These are phyloP conservation scores for Achaetomium macrosporum DNA, from an alignment of 2,329 filamentous ascomycete species.

Conservation along the genomic window DNA sequence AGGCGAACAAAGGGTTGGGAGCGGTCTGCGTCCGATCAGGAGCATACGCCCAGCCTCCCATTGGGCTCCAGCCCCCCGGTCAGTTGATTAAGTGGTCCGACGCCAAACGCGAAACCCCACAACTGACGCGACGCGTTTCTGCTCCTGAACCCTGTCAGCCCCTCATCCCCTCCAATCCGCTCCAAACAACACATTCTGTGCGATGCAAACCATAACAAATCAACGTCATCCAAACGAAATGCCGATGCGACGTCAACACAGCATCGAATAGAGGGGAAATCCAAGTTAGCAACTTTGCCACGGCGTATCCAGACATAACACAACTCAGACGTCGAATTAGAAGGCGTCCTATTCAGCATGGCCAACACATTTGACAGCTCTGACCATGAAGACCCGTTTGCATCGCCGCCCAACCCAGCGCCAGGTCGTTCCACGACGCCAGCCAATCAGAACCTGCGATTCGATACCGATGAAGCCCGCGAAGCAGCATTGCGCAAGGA, in stretches of 20 bases:
- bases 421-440: conserved; percentile 38
- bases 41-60: conserved; percentile 19
- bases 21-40: conserved; percentile 16
- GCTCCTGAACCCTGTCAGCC: conserved; percentile 6
- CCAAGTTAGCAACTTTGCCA: no score
- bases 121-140: conserved; percentile 16
- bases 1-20: conserved; percentile 23
- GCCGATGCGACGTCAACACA: neutral
- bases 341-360: conserved; percentile 31
- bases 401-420: conserved; percentile 15
- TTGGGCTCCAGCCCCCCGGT: conserved; percentile 14
- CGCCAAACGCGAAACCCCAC: conserved; percentile 22
- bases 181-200: conserved; percentile 16
- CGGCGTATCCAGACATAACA: neutral
- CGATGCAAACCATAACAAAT: conserved; percentile 17
- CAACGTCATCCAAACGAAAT: conserved; percentile 19
- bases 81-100: conserved; percentile 11
- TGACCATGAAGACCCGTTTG: conserved; percentile 34
- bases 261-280: no score
- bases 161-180: conserved; percentile 19
- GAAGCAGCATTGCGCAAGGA: conserved; percentile 73
- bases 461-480: conserved; percentile 60
- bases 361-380: conserved; percentile 41
- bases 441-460: conserved; percentile 38
- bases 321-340: neutral